Conservation (phyloP, 139 green algal genomes). For the Dunaliella primolecta region DNA sequence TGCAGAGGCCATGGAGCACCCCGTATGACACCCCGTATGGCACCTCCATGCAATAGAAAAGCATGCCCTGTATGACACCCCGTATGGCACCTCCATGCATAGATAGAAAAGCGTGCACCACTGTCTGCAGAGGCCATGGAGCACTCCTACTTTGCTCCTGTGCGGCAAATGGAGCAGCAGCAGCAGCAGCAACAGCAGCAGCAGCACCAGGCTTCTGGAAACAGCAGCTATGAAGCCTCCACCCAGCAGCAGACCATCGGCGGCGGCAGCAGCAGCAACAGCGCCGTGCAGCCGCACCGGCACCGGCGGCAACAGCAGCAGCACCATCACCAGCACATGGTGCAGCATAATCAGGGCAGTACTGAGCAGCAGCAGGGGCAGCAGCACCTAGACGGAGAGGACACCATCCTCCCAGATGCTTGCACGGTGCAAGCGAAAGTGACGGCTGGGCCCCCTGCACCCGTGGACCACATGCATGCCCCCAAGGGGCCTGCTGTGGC, state of each 20-base stretch:
- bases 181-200: not conserved
- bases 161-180: not conserved
- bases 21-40: too few species aligned
- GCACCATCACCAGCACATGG: not conserved
- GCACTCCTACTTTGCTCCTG: slow-evolving; percentile 86
- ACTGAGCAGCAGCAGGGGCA: slow-evolving; percentile 1
- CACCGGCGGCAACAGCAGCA: slow-evolving; percentile 8
- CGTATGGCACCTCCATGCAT: too few species aligned
- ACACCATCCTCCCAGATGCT: not conserved
- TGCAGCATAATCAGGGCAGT: too few species aligned
- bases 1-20: too few species aligned
- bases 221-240: too few species aligned
- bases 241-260: too few species aligned
- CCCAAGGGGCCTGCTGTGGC: not conserved
- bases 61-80: too few species aligned
- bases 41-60: too few species aligned
- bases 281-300: too few species aligned
- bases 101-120: too few species aligned
- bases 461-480: not conserved
- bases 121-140: slow-evolving; percentile 90
- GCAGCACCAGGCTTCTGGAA: too few species aligned
- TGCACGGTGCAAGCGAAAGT: not conserved
- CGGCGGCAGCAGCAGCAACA: not conserved
- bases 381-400: not conserved
- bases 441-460: not conserved